Evolutionary conservation across 192 early-diverging fungal species (phyloP), one percentile per base, ranked within the genome.

Genomic region (Coemansia umbellata): DNA sequence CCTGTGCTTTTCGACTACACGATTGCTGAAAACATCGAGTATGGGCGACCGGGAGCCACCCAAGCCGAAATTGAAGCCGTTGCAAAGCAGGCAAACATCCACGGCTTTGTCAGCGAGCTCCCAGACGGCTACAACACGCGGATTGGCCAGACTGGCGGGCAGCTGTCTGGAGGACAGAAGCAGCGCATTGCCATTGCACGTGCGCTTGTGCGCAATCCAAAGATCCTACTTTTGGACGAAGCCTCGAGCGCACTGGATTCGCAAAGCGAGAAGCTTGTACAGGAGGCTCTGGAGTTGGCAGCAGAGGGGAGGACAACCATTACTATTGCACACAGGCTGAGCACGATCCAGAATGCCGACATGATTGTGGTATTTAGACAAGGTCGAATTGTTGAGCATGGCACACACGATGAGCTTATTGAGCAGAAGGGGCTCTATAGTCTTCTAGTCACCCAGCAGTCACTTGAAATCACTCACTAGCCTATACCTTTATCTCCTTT

Each of bases 21-120:
- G 21, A 88, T 97, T 55, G 80, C 78, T 22, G 92, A 95, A 13
- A 97, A 97, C 81, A 93, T 97, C 44, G 75, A 72, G 6, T 95
- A 90, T 61, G 87, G 84, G 22, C 58, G 75, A 0, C 78, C 81
- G 8, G 60, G 49, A 8, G 73, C 74, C 1, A 69, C 86, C 5
- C 66, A 81, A 40, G 60, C 68, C 31, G 79, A 87, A 45, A 75
- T 90, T n/a, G 80, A 82, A 58, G 60, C 47, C 1, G 85, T 72
- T n/a, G 81, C 80, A 17, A 48, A 63, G 17, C 47, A 51, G 23
- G 81, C 87, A 36, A 86, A 87, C 63, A 86, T 86, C 50, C 80
- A 87, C 48, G 54, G 55, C 24, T 86, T 86, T 57, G 55, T 86
- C 19, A 22, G 36, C 13, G 62, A 71, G 5, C 57, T 84, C 32